These are phyloP conservation scores for Butyriboletus loyo DNA, from an alignment of 768 basidiomycete genomes.

Conservation along the genomic window DNA sequence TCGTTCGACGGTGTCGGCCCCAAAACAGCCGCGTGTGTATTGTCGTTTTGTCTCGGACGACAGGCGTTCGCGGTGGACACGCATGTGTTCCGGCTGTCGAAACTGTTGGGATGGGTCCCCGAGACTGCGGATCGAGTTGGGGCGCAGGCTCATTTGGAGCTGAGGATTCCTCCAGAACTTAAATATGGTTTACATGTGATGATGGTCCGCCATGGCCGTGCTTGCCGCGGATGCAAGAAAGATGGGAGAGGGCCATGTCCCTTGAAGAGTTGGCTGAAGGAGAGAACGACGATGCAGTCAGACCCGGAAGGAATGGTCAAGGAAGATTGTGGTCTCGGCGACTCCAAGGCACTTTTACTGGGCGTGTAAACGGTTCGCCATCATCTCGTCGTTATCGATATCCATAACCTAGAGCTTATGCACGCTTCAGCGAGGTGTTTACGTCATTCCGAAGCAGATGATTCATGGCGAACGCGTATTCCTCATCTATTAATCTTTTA, in stretches of 20 bases:
- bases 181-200: conserved; percentile 58
- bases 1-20: conserved; percentile 58
- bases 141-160: conserved; percentile 57
- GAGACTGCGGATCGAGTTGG: conserved; percentile 44
- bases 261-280: conserved; percentile 37
- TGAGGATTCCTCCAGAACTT: conserved; percentile 46
- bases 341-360: neutral
- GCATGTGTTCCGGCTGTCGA: conserved; percentile 55
- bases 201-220: conserved; percentile 55
- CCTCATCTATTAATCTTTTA: neutral
- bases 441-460: neutral
- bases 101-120: conserved; percentile 43
- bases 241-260: conserved; percentile 32
- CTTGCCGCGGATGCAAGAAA: conserved; percentile 52
- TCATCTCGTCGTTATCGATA: neutral
- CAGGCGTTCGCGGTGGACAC: conserved; percentile 65
- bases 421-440: too few species aligned
- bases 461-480: conserved; percentile 4
- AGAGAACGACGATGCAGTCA: conserved; percentile 18
- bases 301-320: conserved; percentile 12
- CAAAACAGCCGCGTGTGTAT: conserved; percentile 61
- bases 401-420: neutral
- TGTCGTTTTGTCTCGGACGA: conserved; percentile 59
- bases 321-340: neutral
- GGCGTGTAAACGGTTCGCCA: neutral